Base-by-base conservation (phyloP, 139 green algal genomes). In the Astrephomene gubernaculifera region DNA sequence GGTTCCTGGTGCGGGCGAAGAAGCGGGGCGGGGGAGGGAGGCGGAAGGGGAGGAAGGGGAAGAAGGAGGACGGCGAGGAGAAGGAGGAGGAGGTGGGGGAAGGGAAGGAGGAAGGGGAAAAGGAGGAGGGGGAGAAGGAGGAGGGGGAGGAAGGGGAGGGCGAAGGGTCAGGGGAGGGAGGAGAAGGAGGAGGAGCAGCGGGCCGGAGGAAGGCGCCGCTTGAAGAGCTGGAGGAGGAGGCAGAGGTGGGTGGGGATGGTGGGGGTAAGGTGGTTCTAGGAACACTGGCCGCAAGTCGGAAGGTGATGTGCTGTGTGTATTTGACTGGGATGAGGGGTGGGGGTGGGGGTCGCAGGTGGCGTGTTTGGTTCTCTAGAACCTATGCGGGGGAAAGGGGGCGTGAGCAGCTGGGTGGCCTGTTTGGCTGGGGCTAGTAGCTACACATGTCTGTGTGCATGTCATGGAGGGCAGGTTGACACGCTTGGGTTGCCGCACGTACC, bases 1-100 rank as follows among this genome's bases (percentile, higher is more conserved):
- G 87, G 52, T 92, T 92, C 73, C 22, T 87, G 65, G 89, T 91
- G 1, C 60, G 44, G 25, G 36, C 79, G 12, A 79, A 79, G 41
- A 60, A 68, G 64, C 63, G 41, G 12, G 35, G 9, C 44, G 63
- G 71, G 5, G 87, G 87, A 7, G 70, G 73, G 7, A 33, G 45
- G 41, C 57, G 57, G 5, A 63, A 53, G 35, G 19, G 65, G 65
- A n/a, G 35, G 25, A 19, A 45, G 67, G 29, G 54, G n/a, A 14
- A 75, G 81, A 27, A 41, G 36, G 82, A 53, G 36, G 69, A 78
- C 8, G 74, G 71, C 57, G 63, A 67, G 35, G 80, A 38, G 45
- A 71, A 79, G 49, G 85, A 36, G 5, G 74, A 72, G 27, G 53
- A 70, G 6, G 68, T 65, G 7, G 74, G 70, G 14, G 85, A 80